Evolutionary conservation across 2,329 filamentous ascomycete genomes (phyloP), one percentile per base, ranked within the genome.

Genomic region (Botrytis paeoniae): DNA sequence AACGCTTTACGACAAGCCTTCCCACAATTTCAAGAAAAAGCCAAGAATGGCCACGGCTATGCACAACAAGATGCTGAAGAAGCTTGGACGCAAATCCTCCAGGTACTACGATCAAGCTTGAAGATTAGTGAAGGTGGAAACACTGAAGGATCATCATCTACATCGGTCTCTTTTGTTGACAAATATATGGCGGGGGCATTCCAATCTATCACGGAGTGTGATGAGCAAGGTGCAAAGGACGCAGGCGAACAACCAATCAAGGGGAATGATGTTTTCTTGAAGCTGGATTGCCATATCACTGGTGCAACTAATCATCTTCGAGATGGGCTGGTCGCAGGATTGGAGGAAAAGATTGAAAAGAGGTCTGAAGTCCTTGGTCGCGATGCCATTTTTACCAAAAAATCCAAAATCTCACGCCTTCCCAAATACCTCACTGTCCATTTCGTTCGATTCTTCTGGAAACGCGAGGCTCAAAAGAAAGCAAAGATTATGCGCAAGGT

Each of bases 401-500:
- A 88, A 5, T 96, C 94, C n/a, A 90, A 91, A 80, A 97, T 99
- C 78, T 89, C 95, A 18, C 91, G 95, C 32, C 86, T 98, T 66
- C 96, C 96, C 29, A 97, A 97, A 82, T 98, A 99, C 81, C 87
- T 99, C 62, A 96, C 96, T 0, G 93, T 99, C 6, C 96, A 99
- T 83, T 97, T 99, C 82, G 93, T 99, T 73, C 93, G 96, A 76
- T 99, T 99, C 85, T 98, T 95, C 85, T 99, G 96, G 96, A 95
- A 97, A 81, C 90, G 92, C 64, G 94, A 97, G 78, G 94, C 93
- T 5, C 92, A 97, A 83, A 98, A 98, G 86, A 99, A 99, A 87
- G 95, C 95, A 77, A 99, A 99, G 87, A 99, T 99, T 79, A 95
- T 99, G 93, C 93, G 95, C 81, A 99, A 98, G 84, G 96, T 99